Evolutionary conservation across 495 filamentous ascomycete species (phyloP).

Genomic region (Podospora pseudocomata): DNA sequence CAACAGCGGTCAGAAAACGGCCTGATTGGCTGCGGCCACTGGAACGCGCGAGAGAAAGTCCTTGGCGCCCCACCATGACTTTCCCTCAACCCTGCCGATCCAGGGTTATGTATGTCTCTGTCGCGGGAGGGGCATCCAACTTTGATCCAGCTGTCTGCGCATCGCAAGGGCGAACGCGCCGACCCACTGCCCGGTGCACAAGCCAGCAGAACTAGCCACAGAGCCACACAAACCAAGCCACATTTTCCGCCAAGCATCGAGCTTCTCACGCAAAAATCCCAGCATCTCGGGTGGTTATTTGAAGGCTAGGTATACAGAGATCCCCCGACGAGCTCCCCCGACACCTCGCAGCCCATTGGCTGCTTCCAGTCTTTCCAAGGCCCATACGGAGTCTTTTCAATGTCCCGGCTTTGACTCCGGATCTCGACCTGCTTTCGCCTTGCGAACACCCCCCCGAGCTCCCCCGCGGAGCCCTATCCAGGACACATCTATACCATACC

Average conservation of each 20-base stretch:
- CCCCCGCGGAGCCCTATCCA: not conserved
- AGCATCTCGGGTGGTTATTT: not conserved
- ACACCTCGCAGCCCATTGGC: conserved; percentile 16
- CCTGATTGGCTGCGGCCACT: too few relatives aligned
- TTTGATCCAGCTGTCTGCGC: too few relatives aligned
- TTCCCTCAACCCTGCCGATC: too few relatives aligned
- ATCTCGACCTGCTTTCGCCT: not conserved
- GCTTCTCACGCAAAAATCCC: not conserved
- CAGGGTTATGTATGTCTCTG: too few relatives aligned
- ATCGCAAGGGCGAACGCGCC: too few relatives aligned
- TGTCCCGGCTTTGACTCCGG: conserved; percentile 1
- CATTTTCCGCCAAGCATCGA: conserved; percentile 8
- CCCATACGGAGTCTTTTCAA: not conserved
- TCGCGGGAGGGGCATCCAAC: too few relatives aligned
- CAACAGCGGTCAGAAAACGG: too few relatives aligned
- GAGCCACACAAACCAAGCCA: not conserved
- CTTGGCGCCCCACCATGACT: too few relatives aligned
- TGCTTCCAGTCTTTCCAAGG: not conserved
- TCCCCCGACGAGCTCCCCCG: not conserved
- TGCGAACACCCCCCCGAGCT: not conserved
- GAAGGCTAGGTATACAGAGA: too few relatives aligned
- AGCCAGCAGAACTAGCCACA: not conserved
- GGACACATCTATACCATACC: not conserved
- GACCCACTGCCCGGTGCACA: too few relatives aligned
- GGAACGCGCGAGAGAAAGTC: too few relatives aligned